These are phyloP conservation scores for Cenchrus purpureus DNA, from an alignment of 176 grass and related monocot species.

Conservation along the genomic window DNA sequence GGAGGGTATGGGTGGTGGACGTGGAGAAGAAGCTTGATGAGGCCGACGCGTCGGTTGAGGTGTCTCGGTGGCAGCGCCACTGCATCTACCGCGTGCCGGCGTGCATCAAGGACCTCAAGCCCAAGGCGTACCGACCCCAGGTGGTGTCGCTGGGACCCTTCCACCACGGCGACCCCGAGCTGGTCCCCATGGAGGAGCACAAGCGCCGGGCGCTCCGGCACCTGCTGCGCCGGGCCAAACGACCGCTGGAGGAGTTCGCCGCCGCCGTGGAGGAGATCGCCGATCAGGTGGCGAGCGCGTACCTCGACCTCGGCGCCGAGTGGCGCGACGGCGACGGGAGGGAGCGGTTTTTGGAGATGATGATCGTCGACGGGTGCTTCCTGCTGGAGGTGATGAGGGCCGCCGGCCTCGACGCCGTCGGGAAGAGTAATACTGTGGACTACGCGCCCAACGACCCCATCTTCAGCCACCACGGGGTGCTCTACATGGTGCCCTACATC, in stretches of 20 bases:
- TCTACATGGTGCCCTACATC: conserved; percentile 76
- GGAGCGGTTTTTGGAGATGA: conserved; percentile 59
- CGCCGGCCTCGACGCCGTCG: not conserved
- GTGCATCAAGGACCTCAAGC: conserved; percentile 68
- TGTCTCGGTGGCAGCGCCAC: conserved; percentile 57
- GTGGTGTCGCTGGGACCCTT: conserved; percentile 76
- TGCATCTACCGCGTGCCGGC: conserved; percentile 71
- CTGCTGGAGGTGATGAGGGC: conserved; percentile 71
- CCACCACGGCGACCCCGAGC: conserved; percentile 53
- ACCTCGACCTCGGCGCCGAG: conserved; percentile 39
- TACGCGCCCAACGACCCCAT: conserved; percentile 80
- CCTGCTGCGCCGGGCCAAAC: conserved; percentile 53
- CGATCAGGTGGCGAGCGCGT: conserved; percentile 44
- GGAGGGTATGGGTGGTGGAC: conserved; percentile 57
- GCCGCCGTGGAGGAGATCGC: conserved; percentile 43
- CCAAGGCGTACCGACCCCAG: conserved; percentile 70
- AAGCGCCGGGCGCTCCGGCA: conserved; percentile 72
- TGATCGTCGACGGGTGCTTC: conserved; percentile 86
- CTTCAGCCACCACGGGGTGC: conserved; percentile 72
- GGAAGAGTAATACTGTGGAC: not conserved
- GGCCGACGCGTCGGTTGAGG: conserved; percentile 43
- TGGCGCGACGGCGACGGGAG: conserved; percentile 29
- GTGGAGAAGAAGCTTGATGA: conserved; percentile 45
- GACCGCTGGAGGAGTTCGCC: conserved; percentile 48
- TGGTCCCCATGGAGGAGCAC: conserved; percentile 79